Evolutionary conservation across 2,329 filamentous ascomycete genomes (phyloP), one percentile per base, ranked within the genome.

Genomic region (Magnaporthales sp.): DNA sequence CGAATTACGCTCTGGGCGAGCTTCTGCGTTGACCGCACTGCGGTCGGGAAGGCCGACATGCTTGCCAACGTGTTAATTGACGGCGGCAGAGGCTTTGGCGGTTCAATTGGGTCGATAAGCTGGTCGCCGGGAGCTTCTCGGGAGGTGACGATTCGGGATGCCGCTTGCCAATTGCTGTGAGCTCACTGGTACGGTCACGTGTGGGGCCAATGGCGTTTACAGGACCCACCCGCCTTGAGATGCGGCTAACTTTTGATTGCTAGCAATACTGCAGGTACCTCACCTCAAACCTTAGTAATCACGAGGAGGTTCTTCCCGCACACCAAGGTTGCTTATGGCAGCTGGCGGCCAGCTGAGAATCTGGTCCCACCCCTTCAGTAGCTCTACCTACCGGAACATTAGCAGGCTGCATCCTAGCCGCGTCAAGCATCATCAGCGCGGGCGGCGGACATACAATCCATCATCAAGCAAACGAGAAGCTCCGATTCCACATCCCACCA

Each of bases 31-130:
- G 82, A 80, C 79, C 85, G 85, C 78, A 81, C 79, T 71, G 84
- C 81, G 77, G 82, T 78, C 72, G 85, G 81, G 76, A 86, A 79
- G 76, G 83, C 80, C 76, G 80, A 82, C 84, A 88, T 86, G 73
- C 77, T 83, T 78, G 74, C 74, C 70, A 68, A 69, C 68, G 64
- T 68, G 69, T 66, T 69, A 72, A 66, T 70, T 13, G 24, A 73
- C 70, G 74, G 74, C 74, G 75, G 75, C 74, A 73, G 69, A 68
- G 71, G 68, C 65, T 68, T 66, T 67, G 69, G 70, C 64, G 68
- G 69, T 70, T 73, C 73, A 74, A 74, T 75, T 75, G 73, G n/a
- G 61, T 27, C 61, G 29, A 29, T 19, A 38, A 51, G 54, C 27
- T 22, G 38, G n/a, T 61, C 19, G 63, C n/a, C 63, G n/a, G 29